Evolutionary conservation across 345 rosid genomes (phyloP), one percentile per base, ranked within the genome.

Genomic region (Populus nigra): DNA sequence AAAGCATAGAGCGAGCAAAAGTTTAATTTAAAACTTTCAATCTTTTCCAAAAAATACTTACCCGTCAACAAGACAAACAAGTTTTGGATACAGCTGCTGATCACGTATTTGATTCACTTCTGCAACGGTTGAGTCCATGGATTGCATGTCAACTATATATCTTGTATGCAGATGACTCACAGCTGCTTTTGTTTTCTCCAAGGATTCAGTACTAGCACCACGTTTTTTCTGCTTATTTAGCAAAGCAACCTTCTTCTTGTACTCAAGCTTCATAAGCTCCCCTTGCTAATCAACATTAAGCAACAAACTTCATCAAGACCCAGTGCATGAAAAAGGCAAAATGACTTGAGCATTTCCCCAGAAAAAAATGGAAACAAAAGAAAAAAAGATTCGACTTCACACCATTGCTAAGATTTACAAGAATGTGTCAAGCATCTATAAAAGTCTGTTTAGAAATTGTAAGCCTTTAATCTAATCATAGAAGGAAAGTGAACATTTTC

Each of bases 141-240:
- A 93, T 69, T 96, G 99, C 99, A 96, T 93, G 82, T 96, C 99
- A 74, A 96, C 99, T 17, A 96, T 88, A 78, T 93, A 96, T 84
- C 92, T 90, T 0, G 98, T 93, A 73, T 93, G 98, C 75, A 96
- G 82, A 85, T 96, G 98, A 75, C 92, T 89, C 50, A 93, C 99
- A 1, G 95, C 97, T 17, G 97, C 98, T 81, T 93, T 96, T 65
- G 95, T 90, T 88, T 91, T 93, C 84, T 96, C 98, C 81, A 93
- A 78, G n/a, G 98, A 88, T 78, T 93, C 97, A 47, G 88, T 84
- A 84, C 87, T 83, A 35, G 91, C 88, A 65, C 90, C 90, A 66
- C 94, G 93, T 77, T 91, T 91, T 86, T 92, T 96, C 85, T 89
- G 95, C 86, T 84, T 90, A 85, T 86, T 91, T 43, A 96, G 89